Base-by-base conservation (phyloP, 2,329 filamentous ascomycete genomes). In the Nannizziopsis barbatae region DNA sequence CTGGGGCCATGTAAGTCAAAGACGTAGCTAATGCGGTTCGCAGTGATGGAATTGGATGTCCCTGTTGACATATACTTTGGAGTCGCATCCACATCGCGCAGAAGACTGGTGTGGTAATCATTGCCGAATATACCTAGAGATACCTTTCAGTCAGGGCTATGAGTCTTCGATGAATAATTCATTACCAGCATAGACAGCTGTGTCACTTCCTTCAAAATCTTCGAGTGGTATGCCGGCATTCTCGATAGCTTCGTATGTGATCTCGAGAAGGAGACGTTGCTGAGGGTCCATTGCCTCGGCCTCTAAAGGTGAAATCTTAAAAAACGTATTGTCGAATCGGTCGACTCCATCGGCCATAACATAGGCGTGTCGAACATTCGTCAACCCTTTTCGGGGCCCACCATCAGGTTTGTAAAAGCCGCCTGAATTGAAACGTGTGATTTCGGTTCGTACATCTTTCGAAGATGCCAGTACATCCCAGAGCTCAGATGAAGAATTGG, bases 11-110 rank as follows among this genome's bases (percentile, higher is more conserved):
- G 53, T 57, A 60, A 61, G 51, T 66, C 59, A 51, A 67, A 69
- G 36, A 67, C 68, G 54, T 68, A 66, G 1, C 63, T 66, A 3
- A 67, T 47, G 1, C 66, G 62, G 22, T 69, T 70, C 67, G 27
- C 61, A 62, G n/a, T 60, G 53, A 3, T 62, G 57, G 35, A 58
- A 65, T 17, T 64, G 58, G 3, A 51, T 55, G 36, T 65, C 67
- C 53, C 66, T 65, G 1, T 63, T n/a, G n/a, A n/a, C n/a, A 66
- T 2, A 65, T 49, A 1, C 66, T 27, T 27, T 17, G 27, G 27
- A 15, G 62, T 42, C 1, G 56, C 56, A 7, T 55, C 49, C 9
- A 46, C 42, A 44, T 64, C 61, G 15, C 54, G 55, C n/a, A n/a
- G n/a, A n/a, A n/a, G n/a, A n/a, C n/a, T n/a, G n/a, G n/a, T n/a